These are phyloP conservation scores for Podospora conica DNA, from an alignment of 495 filamentous ascomycete species.

Conservation along the genomic window DNA sequence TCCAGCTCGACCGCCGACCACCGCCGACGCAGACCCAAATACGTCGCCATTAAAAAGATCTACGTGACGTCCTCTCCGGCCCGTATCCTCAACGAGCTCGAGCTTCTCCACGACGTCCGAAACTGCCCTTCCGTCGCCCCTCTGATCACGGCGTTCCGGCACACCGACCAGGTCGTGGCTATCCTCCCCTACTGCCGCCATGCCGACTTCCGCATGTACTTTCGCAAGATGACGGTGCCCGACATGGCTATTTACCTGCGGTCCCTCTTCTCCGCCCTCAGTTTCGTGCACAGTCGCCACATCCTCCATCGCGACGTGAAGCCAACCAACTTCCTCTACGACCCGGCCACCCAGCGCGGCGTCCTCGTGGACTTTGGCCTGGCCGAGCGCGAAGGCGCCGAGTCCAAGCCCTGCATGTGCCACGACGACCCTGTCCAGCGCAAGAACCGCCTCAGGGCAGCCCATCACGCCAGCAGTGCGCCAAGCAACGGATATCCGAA, in stretches of 20 bases:
- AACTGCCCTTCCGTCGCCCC: conserved; percentile 82
- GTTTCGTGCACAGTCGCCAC: conserved; percentile 69
- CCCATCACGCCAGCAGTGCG: conserved; percentile 37
- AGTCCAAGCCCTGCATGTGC: conserved; percentile 69
- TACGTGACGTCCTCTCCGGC: conserved; percentile 92
- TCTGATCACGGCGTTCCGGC: conserved; percentile 89
- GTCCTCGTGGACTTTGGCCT: conserved; percentile 96
- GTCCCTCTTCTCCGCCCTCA: conserved; percentile 78
- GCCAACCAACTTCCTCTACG: conserved; percentile 99
- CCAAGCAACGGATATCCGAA: conserved; percentile 69
- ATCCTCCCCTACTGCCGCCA: conserved; percentile 94
- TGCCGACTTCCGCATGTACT: conserved; percentile 93
- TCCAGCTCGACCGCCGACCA: conserved; percentile 22
- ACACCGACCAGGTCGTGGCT: conserved; percentile 90
- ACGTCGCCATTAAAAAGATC: conserved; percentile 97
- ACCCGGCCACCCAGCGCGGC: conserved; percentile 68
- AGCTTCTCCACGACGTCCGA: conserved; percentile 85
- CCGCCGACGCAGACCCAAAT: conserved; percentile 53
- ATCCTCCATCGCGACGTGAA: conserved; percentile 98
- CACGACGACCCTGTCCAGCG: conserved; percentile 42
- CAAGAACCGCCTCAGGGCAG: conserved; percentile 33
- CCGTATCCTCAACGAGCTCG: conserved; percentile 94
- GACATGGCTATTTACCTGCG: conserved; percentile 87
- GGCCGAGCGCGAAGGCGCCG: conserved; percentile 73
- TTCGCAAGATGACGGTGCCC: conserved; percentile 71